phyloP scores from a whole-genome alignment of 257 asterid species.

The Solanum appendiculatum region DNA sequence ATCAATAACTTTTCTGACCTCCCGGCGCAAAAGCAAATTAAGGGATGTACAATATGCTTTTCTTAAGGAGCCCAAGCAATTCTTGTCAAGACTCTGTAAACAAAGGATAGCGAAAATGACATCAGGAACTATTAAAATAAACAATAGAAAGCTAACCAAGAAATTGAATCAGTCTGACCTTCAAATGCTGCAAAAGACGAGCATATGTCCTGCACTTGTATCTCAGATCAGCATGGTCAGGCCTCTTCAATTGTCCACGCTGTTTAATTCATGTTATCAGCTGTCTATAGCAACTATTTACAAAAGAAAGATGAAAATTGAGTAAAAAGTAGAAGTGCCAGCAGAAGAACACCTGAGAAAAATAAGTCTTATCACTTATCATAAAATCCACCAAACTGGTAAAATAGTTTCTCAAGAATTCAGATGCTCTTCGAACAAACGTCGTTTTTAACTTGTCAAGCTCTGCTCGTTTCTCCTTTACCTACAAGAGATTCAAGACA shows the following conservation, averaged over 20 bases:
- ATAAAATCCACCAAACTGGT: slow-evolving; percentile 95
- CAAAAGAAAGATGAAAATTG: background rate
- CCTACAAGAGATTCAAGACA: slow-evolving; percentile 39
- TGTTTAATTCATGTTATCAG: slow-evolving; percentile 29
- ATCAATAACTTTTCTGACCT: slow-evolving; percentile 48
- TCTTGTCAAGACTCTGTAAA: slow-evolving; percentile 81
- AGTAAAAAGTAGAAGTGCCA: background rate
- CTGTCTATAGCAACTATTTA: background rate
- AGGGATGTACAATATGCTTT: slow-evolving; percentile 95
- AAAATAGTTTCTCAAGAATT: slow-evolving; percentile 81
- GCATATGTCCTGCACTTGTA: slow-evolving; percentile 97
- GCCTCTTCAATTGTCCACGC: slow-evolving; percentile 98
- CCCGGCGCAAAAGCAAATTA: slow-evolving; percentile 83
- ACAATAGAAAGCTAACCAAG: background rate
- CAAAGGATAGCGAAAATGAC: background rate
- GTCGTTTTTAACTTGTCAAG: slow-evolving; percentile 65
- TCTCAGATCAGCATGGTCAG: slow-evolving; percentile 94
- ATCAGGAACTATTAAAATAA: slow-evolving; percentile 11
- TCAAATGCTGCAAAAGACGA: slow-evolving; percentile 94
- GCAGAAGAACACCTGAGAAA: slow-evolving; percentile 69
- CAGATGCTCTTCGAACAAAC: slow-evolving; percentile 93
- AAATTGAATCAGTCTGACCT: slow-evolving; percentile 37
- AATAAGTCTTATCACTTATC: slow-evolving; percentile 90
- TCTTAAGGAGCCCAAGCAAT: slow-evolving; percentile 71
- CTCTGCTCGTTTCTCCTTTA: slow-evolving; percentile 81